Evolutionary conservation across 2,329 filamentous ascomycete genomes (phyloP).

Genomic region (Periconia digitata): DNA sequence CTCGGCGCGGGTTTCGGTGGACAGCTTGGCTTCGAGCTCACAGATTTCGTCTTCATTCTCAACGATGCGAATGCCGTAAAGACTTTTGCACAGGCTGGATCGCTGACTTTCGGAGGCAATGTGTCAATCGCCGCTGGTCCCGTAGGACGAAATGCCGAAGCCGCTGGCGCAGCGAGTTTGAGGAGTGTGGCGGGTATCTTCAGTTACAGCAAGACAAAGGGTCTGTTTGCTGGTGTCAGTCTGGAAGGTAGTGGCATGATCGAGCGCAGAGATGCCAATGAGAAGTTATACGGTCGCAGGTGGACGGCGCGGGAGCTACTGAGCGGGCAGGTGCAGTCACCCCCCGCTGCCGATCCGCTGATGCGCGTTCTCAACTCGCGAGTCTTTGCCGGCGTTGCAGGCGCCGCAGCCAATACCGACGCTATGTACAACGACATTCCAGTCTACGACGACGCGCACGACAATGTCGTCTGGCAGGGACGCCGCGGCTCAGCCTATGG

Average conservation of each 20-base stretch:
- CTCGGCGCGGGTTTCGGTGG: constrained; percentile 81
- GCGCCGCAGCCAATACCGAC: constrained; percentile 52
- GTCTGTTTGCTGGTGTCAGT: constrained; percentile 92
- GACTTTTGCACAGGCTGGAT: constrained; percentile 90
- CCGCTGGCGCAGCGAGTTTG: constrained; percentile 87
- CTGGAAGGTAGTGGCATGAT: constrained; percentile 91
- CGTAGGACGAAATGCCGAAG: constrained; percentile 91
- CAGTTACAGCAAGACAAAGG: constrained; percentile 97
- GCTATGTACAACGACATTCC: constrained; percentile 92
- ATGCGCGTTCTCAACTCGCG: constrained; percentile 83
- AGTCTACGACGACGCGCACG: constrained; percentile 80
- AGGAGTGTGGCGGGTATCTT: constrained; percentile 91
- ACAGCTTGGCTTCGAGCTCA: constrained; percentile 84
- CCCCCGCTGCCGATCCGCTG: constrained; percentile 79
- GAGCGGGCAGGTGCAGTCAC: constrained; percentile 73
- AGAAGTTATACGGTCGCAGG: constrained; percentile 87
- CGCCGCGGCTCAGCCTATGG: constrained; percentile 70
- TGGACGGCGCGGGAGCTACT: constrained; percentile 82
- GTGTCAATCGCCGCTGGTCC: constrained; percentile 94
- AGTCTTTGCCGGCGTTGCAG: constrained; percentile 71
- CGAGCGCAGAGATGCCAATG: constrained; percentile 93
- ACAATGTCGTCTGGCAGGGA: constrained; percentile 83
- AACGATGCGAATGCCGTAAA: constrained; percentile 89
- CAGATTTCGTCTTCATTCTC: constrained; percentile 96
- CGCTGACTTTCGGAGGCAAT: constrained; percentile 90